Evolutionary conservation across 2,329 filamentous ascomycete genomes (phyloP), one percentile per base, ranked within the genome.

Genomic region (Stenocarpella maydis): DNA sequence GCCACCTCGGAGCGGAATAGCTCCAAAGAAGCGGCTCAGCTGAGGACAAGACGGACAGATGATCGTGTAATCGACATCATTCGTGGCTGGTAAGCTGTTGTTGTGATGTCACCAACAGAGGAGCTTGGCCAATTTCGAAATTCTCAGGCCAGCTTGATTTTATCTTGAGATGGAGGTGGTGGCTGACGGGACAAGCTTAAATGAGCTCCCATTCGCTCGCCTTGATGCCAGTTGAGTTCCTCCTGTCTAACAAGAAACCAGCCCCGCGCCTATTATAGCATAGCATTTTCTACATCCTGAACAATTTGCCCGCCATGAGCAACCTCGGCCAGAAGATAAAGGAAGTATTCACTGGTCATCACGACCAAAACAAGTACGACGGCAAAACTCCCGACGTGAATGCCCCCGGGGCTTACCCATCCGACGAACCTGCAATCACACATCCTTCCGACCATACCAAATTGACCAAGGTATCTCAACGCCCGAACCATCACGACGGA

Each of bases 241-340:
- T 17, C 19, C 15, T 15, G 9, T 4, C 54, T 4, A 28, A 17
- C 17, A 28, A 39, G 4, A 24, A n/a, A n/a, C n/a, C n/a, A n/a
- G n/a, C n/a, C n/a, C n/a, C n/a, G 17, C 6, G 31, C n/a, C 8
- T 1, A 19, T 12, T 9, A 9, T 26, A 10, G 24, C 37, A 8
- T 37, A 3, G 21, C 21, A 4, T 31, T n/a, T 26, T 28, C 31
- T 10, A 41, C 4, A 53, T 1, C 7, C 6, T 28, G 1, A 43
- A 8, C 6, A 28, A 14, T 37, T 9, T 14, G 34, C 12, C 19
- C 54, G 69, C 41, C 24, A 71, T 71, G 69, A 53, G 43, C n/a
- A 21, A 34, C 47, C 21, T 69, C 34, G 69, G 58, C 50, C 66
- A 69, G 26, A 71, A 71, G n/a, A 67, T 71, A 63, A 71, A 71